These are phyloP conservation scores for Aureobasidium sp. DNA, from an alignment of 2,329 filamentous ascomycete species.

Conservation along the genomic window DNA sequence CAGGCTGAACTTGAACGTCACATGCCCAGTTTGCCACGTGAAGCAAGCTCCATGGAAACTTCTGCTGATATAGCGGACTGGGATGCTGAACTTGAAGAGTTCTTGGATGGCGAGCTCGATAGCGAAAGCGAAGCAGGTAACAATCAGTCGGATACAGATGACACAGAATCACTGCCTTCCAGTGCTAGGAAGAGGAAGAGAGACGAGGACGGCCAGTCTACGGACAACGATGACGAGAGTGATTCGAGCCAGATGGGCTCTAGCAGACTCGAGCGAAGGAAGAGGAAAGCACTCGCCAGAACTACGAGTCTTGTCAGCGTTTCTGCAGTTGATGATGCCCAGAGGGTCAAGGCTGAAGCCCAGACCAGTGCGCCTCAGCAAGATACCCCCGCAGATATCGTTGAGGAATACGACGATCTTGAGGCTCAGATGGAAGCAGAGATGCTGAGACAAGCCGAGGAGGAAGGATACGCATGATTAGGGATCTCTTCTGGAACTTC, in stretches of 20 bases:
- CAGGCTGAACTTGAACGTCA: slow-evolving; percentile 34
- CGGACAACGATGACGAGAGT: slow-evolving; percentile 31
- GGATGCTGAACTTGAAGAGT: slow-evolving; percentile 68
- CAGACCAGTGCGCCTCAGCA: slow-evolving; percentile 34
- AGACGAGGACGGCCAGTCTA: slow-evolving; percentile 27
- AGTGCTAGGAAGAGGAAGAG: slow-evolving; percentile 24
- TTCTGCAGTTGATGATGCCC: slow-evolving; percentile 25
- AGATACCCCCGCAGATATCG: slow-evolving; percentile 15
- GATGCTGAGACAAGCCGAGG: slow-evolving; percentile 27
- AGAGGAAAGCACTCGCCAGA: slow-evolving; percentile 38
- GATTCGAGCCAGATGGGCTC: slow-evolving; percentile 24
- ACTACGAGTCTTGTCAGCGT: slow-evolving; percentile 40
- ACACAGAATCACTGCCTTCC: slow-evolving; percentile 18
- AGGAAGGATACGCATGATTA: slow-evolving; percentile 25
- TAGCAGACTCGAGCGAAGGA: slow-evolving; percentile 37
- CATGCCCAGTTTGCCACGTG: slow-evolving; percentile 35
- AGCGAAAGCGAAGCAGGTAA: slow-evolving; percentile 38
- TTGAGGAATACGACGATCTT: slow-evolving; percentile 44
- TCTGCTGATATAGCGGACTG: slow-evolving; percentile 35
- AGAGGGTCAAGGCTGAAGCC: slow-evolving; percentile 22
- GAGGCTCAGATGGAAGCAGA: slow-evolving; percentile 46
- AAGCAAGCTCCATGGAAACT: slow-evolving; percentile 22
- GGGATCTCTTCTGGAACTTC: not conserved
- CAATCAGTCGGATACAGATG: slow-evolving; percentile 18
- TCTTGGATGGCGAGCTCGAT: slow-evolving; percentile 45